Conservation (phyloP, 192 early-diverging fungal genomes). For the Coemansia sp. region DNA sequence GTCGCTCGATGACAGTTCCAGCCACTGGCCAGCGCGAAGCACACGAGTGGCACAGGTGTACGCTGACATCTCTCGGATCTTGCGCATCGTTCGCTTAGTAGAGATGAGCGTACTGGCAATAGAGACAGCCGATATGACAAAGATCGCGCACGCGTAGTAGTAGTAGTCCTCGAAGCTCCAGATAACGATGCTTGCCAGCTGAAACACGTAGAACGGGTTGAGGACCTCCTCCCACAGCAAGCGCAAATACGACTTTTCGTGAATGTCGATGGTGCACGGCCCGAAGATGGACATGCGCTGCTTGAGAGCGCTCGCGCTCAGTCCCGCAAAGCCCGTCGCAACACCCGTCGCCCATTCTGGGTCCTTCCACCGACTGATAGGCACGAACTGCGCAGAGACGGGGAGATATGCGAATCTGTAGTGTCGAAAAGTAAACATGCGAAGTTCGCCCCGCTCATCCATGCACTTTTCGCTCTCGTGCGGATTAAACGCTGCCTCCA, state of each 20-base stretch:
- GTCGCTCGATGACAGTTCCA: conserved; percentile 60
- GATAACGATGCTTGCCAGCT: conserved; percentile 73
- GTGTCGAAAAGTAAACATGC: conserved; percentile 41
- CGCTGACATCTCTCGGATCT: conserved; percentile 78
- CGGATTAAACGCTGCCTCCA: conserved; percentile 7
- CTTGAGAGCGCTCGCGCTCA: conserved; percentile 48
- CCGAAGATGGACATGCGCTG: conserved; percentile 70
- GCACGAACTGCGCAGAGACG: conserved; percentile 6
- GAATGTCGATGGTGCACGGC: conserved; percentile 67
- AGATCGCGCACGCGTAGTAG: conserved; percentile 92
- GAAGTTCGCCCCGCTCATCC: background rate
- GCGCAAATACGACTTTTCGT: conserved; percentile 65
- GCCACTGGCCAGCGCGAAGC: conserved; percentile 60
- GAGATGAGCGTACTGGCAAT: conserved; percentile 77
- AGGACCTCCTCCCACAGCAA: conserved; percentile 72
- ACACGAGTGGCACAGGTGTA: conserved; percentile 78
- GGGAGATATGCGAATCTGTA: conserved; percentile 37
- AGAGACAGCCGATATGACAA: conserved; percentile 81
- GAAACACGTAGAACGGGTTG: conserved; percentile 82
- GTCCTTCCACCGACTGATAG: conserved; percentile 45
- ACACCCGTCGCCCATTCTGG: conserved; percentile 24
- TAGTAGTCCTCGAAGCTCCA: conserved; percentile 93
- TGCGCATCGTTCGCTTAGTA: conserved; percentile 66
- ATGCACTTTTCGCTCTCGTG: background rate
- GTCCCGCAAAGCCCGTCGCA: conserved; percentile 34